These are phyloP conservation scores for Rutstroemia sp. DNA, from an alignment of 2,329 filamentous ascomycete genomes.

Conservation along the genomic window DNA sequence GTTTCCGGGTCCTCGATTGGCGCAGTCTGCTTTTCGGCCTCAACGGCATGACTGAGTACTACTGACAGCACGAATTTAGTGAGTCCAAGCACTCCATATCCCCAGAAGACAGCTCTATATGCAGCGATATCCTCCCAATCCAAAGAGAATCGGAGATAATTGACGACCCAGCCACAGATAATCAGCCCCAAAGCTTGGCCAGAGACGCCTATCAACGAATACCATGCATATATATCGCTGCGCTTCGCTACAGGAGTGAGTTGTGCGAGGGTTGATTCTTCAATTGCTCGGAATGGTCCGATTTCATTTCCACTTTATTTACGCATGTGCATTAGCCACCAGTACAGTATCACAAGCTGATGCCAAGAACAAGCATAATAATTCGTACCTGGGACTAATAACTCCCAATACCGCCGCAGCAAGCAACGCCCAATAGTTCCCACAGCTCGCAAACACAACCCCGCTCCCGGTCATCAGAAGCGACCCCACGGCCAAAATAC, in stretches of 20 bases:
- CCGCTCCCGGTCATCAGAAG: constrained; percentile 49
- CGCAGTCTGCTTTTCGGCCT: constrained; percentile 31
- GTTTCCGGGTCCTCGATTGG: constrained; percentile 26
- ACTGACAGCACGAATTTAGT: constrained; percentile 49
- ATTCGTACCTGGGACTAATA: constrained; percentile 45
- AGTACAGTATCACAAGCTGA: background rate
- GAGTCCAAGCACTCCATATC: constrained; percentile 49
- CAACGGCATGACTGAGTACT: constrained; percentile 37
- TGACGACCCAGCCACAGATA: constrained; percentile 51
- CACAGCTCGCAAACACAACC: constrained; percentile 43
- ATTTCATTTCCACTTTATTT: constrained; percentile 54
- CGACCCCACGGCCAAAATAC: constrained; percentile 47
- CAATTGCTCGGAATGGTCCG: constrained; percentile 54
- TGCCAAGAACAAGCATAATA: background rate
- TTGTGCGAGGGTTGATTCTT: constrained; percentile 53
- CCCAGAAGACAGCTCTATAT: constrained; percentile 49
- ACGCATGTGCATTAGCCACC: constrained; percentile 4
- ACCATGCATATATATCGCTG: constrained; percentile 56
- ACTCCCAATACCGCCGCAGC: constrained; percentile 52
- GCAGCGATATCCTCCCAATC: constrained; percentile 39
- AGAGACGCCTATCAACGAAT: constrained; percentile 48
- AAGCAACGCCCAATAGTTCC: constrained; percentile 52
- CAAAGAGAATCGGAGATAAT: constrained; percentile 37
- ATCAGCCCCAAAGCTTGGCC: constrained; percentile 55
- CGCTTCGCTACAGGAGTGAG: constrained; percentile 39